A percentile compares a stretch with the other conserved stretches of the same genome.
phyloP scores from a whole-genome alignment of 2,329 filamentous ascomycete species.

The Aspergillus tubingensis region DNA sequence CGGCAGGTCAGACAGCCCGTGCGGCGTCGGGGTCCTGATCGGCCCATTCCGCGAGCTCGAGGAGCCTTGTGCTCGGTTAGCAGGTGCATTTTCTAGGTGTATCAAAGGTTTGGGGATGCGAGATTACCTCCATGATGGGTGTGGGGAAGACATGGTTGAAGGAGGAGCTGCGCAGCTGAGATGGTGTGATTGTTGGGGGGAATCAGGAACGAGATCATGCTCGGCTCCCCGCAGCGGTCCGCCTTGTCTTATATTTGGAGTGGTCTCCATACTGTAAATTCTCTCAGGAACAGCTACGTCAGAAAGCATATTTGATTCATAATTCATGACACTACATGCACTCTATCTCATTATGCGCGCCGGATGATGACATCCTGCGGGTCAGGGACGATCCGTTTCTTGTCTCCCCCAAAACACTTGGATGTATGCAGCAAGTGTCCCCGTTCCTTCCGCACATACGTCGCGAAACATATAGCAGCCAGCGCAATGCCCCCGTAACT shows the following conservation, averaged over 20 bases:
- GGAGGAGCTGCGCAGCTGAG: not conserved
- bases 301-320: not conserved
- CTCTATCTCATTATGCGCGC: not conserved
- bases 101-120: too few species aligned
- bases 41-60: constrained; percentile 34
- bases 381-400: constrained; percentile 1
- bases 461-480: constrained; percentile 50
- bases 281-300: not conserved
- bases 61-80: not conserved
- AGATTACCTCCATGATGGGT: constrained; percentile 5
- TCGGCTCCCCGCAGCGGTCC: constrained; percentile 1
- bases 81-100: not conserved
- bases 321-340: not conserved
- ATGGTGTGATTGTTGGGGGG: constrained; percentile 1
- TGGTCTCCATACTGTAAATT: too few species aligned
- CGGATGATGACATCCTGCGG: not conserved
- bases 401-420: constrained; percentile 20
- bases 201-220: not conserved
- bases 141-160: constrained; percentile 1
- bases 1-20: constrained; percentile 40
- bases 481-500: constrained; percentile 48
- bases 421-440: constrained; percentile 61
- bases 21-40: constrained; percentile 38
- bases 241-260: not conserved
- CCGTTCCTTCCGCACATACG: constrained; percentile 58